Base-by-base conservation (phyloP, 352 stramenopile species). In the Globisporangium barbulae region DNA sequence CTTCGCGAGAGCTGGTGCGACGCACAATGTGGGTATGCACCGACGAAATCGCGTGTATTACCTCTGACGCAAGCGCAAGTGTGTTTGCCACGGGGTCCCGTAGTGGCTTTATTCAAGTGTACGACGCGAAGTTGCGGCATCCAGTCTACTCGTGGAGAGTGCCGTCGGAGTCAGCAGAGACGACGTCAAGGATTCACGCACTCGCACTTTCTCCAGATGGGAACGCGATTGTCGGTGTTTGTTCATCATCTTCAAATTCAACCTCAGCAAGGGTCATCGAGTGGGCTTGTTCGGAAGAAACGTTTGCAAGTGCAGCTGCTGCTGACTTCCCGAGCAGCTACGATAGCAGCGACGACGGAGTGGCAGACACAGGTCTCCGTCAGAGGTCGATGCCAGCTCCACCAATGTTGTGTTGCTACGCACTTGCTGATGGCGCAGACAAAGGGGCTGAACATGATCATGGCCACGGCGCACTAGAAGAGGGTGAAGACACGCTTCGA, bases 41-140 rank as follows among this genome's bases (percentile, higher is more conserved):
- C 1, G 25, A 57, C n/a, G n/a, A 57, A 3, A 42, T 68, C 37
- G n/a, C 47, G 45, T 63, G 62, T 15, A 30, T 68, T 12, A 28
- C 62, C 15, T 58, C 31, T 17, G 45, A 68, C 17, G 22, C 42
- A 15, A 25, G 8, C 7, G 35, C 21, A 25, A 50, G 30, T 37
- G 30, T 59, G 33, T 68, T 68, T 30, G 54, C 56, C 3, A 63
- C 62, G 1, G 62, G 44, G 13, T 68, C 62, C 0, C 7, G 2
- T 19, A 37, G 19, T 5, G 62, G 53, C 0, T 3, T 12, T 6
- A 68, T 68, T n/a, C 42, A 50, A 10, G 8, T 68, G 10, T 68
- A 63, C 35, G 47, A 68, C 62, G 13, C 53, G 22, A 68, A 48
- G 21, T 35, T 63, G 33, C 62, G 54, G n/a, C 53, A 62, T 41